A percentile compares a stretch with the other conserved stretches of the same genome.
phyloP scores from a whole-genome alignment of 2,329 filamentous ascomycete species.

The Phialophora expanda region DNA sequence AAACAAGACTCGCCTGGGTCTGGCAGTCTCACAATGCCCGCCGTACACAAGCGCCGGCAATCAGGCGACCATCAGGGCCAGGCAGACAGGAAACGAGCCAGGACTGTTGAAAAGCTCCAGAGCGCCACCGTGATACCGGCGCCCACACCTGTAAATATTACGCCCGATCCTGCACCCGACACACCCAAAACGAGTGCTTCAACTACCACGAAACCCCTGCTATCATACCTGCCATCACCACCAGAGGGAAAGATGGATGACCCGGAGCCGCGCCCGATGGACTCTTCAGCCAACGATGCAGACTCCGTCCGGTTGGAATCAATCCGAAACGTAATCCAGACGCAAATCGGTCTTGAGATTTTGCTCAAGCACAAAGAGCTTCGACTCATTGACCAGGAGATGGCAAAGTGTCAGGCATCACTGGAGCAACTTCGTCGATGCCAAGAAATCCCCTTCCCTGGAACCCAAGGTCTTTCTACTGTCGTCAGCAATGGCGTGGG shows the following conservation, averaged over 20 bases:
- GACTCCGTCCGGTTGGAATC: conserved; percentile 39
- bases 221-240: conserved; percentile 27
- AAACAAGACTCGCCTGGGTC: conserved; percentile 41
- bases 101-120: conserved; percentile 20
- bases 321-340: conserved; percentile 75
- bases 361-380: conserved; percentile 93
- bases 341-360: conserved; percentile 89
- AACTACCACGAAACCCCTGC: conserved; percentile 35
- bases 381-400: conserved; percentile 90
- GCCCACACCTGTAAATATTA: conserved; percentile 8
- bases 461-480: conserved; percentile 68
- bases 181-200: background rate
- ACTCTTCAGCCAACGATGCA: conserved; percentile 5
- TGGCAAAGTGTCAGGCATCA: conserved; percentile 92
- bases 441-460: conserved; percentile 87
- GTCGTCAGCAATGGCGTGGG: conserved; percentile 77
- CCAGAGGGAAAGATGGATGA: conserved; percentile 29
- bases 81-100: conserved; percentile 32
- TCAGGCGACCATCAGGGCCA: conserved; percentile 33
- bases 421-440: conserved; percentile 93
- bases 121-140: background rate
- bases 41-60: conserved; percentile 62
- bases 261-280: conserved; percentile 41
- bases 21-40: conserved; percentile 24
- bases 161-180: conserved; percentile 5